phyloP scores from a whole-genome alignment of 305 asterid genomes.

The Fraxinus ornus region DNA sequence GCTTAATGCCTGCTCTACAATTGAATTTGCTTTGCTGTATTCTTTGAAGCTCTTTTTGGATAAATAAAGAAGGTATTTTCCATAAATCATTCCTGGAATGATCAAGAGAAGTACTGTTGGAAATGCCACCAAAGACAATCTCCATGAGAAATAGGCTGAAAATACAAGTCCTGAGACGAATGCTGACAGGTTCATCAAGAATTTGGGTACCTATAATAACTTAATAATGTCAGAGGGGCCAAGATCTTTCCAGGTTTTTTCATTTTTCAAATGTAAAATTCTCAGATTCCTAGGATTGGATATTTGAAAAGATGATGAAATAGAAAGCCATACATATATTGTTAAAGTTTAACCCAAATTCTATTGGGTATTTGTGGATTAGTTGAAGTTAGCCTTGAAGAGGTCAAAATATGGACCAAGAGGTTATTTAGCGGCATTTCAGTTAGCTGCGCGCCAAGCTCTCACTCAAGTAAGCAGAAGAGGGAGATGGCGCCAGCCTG shows the following conservation, averaged over 20 bases:
- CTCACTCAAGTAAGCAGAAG: too few relatives aligned
- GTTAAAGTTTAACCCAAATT: too few relatives aligned
- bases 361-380: too few relatives aligned
- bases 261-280: neutral
- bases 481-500: too few relatives aligned
- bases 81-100: conserved; percentile 74
- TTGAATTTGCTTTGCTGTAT: conserved; percentile 61
- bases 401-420: too few relatives aligned
- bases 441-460: too few relatives aligned
- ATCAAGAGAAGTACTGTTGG: conserved; percentile 65
- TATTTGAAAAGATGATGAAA: neutral
- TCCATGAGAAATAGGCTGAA: conserved; percentile 78
- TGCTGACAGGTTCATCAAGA: conserved; percentile 69
- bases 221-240: conserved; percentile 1
- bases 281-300: neutral
- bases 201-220: conserved; percentile 63
- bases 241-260: neutral
- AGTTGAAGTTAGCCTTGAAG: too few relatives aligned
- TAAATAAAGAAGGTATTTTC: conserved; percentile 60
- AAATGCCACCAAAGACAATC: conserved; percentile 67
- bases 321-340: neutral
- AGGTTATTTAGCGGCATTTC: too few relatives aligned
- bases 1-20: conserved; percentile 69
- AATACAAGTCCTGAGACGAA: conserved; percentile 76
- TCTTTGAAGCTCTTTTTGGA: conserved; percentile 63